Conservation (phyloP, 2,329 filamentous ascomycete genomes). For the Diplodia scrobiculata region DNA sequence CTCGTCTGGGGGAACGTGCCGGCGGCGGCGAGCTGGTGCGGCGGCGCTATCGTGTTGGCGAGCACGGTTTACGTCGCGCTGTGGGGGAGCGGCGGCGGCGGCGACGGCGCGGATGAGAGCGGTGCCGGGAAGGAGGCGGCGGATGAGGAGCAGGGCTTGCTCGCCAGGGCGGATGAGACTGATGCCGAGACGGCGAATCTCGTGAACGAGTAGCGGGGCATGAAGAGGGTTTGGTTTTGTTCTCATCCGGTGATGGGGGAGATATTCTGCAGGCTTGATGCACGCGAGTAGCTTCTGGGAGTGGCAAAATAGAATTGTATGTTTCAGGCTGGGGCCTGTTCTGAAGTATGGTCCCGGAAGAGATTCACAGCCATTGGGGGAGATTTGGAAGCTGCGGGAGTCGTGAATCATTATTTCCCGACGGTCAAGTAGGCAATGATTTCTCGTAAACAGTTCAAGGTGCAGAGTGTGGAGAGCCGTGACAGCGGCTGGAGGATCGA, state of each 20-base stretch:
- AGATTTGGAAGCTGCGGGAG: too few relatives aligned
- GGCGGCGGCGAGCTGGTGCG: slow-evolving; percentile 35
- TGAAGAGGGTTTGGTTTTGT: neutral
- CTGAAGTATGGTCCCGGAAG: neutral
- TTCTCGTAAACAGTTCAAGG: neutral
- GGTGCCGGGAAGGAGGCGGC: neutral
- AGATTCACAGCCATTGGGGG: too few relatives aligned
- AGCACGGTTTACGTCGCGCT: slow-evolving; percentile 36
- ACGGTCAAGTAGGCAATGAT: too few relatives aligned
- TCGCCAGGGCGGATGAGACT: neutral
- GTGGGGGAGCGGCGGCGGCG: neutral
- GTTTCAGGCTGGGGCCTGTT: neutral
- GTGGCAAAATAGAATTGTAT: neutral
- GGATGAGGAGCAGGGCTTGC: slow-evolving; percentile 4
- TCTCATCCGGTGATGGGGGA: neutral
- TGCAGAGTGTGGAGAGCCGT: neutral
- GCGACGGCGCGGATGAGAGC: neutral
- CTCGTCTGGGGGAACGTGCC: slow-evolving; percentile 53
- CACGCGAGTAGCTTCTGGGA: neutral
- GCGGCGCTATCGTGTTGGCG: slow-evolving; percentile 36
- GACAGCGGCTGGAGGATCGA: neutral
- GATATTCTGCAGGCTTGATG: neutral
- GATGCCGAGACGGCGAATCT: slow-evolving; percentile 7
- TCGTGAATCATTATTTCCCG: too few relatives aligned
- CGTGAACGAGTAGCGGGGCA: slow-evolving; percentile 12